Conservation (phyloP, 2,329 filamentous ascomycete species). For the Metarhizium anisopliae region DNA sequence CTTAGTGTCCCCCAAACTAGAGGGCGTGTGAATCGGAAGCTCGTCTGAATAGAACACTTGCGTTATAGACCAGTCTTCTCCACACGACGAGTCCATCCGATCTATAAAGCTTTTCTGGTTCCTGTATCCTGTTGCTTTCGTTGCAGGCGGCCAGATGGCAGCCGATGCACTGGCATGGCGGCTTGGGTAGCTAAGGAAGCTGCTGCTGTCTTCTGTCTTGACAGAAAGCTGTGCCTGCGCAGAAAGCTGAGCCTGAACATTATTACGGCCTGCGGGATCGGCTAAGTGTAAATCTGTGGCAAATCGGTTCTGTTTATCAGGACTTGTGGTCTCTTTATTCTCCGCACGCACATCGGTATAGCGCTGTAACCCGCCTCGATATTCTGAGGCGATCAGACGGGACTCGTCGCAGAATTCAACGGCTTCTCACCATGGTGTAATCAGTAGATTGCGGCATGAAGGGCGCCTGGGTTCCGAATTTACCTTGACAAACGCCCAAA, state of each 20-base stretch:
- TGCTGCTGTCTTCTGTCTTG: background rate
- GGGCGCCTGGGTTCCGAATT: background rate
- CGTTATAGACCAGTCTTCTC: background rate
- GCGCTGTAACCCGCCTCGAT: slow-evolving; percentile 65
- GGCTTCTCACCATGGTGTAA: slow-evolving; percentile 12
- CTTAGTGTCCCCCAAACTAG: background rate
- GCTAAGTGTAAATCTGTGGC: background rate
- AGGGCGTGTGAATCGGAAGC: background rate
- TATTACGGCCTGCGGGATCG: background rate
- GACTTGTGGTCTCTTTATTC: background rate
- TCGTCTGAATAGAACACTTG: background rate
- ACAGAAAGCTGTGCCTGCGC: background rate
- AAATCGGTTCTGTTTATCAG: too few species aligned
- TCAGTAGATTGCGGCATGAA: slow-evolving; percentile 6
- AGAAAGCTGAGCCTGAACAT: background rate
- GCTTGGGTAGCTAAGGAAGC: background rate
- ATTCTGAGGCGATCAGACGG: slow-evolving; percentile 81
- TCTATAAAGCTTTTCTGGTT: background rate
- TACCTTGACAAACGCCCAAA: slow-evolving; percentile 17
- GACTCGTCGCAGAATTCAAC: slow-evolving; percentile 85
- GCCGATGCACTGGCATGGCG: background rate
- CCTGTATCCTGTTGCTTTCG: background rate
- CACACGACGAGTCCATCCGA: background rate
- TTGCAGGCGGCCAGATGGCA: background rate
- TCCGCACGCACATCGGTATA: slow-evolving; percentile 24